phyloP scores from a whole-genome alignment of 1,284 basidiomycete species.

The Apiotrichum montevideense region DNA sequence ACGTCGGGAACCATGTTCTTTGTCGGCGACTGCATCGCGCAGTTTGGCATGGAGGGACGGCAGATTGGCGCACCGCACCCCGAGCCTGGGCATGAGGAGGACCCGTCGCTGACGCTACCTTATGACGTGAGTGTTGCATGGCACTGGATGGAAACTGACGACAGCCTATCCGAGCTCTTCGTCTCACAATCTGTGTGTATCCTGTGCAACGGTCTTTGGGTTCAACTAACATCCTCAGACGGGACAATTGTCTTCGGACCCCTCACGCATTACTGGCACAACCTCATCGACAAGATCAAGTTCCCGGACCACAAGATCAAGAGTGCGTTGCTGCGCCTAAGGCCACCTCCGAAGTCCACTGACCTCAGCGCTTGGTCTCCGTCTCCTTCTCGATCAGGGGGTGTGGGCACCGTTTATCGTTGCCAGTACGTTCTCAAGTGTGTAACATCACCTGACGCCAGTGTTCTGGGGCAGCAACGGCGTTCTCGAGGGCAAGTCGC shows the following conservation, averaged over 20 bases:
- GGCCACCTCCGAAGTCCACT: not conserved
- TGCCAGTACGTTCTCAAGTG: conserved; percentile 4
- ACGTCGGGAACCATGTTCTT: conserved; percentile 14
- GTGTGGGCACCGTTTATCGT: conserved; percentile 21
- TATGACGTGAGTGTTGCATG: not conserved
- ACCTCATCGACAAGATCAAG: conserved; percentile 7
- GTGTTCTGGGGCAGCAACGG: conserved; percentile 41
- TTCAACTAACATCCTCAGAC: conserved; percentile 4
- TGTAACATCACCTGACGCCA: conserved; percentile 2
- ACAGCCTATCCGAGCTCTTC: not conserved
- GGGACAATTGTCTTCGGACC: conserved; percentile 16
- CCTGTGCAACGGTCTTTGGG: no score
- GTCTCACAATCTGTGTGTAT: not conserved
- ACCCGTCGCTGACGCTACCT: not conserved
- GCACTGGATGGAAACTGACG: not conserved
- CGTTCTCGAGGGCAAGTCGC: conserved; percentile 38
- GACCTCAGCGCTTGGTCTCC: conserved; percentile 9
- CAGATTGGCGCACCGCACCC: not conserved
- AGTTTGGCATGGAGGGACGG: conserved; percentile 22
- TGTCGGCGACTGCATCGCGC: conserved; percentile 16
- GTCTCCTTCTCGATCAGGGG: conserved; percentile 13
- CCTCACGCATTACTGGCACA: conserved; percentile 16
- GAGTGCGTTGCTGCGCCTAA: conserved; percentile 4
- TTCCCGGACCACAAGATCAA: conserved; percentile 6
- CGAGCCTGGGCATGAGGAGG: not conserved